These are phyloP conservation scores for Nicotiana sylvestris DNA, from an alignment of 257 asterid species.

Conservation along the genomic window DNA sequence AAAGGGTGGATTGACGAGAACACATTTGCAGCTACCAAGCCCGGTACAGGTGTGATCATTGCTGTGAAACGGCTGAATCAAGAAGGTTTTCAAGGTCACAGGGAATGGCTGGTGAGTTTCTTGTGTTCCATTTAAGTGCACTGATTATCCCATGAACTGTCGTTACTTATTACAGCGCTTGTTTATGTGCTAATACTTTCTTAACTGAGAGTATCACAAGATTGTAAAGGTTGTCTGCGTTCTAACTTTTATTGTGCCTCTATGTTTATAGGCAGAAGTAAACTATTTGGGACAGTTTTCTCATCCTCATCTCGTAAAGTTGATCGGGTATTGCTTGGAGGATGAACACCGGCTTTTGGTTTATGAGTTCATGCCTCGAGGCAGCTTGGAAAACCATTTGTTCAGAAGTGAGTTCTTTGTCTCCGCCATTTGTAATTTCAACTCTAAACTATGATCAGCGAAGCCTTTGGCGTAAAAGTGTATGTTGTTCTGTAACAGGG, in stretches of 20 bases:
- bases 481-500: constrained; percentile 36
- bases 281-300: constrained; percentile 22
- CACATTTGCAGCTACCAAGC: constrained; percentile 57
- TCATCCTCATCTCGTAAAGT: constrained; percentile 21
- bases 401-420: constrained; percentile 27
- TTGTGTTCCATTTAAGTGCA: neutral
- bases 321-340: constrained; percentile 27
- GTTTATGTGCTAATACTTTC: neutral
- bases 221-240: neutral
- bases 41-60: constrained; percentile 67
- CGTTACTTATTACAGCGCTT: neutral
- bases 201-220: neutral
- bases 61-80: constrained; percentile 81
- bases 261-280: constrained; percentile 15
- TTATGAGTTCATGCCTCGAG: constrained; percentile 31
- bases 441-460: neutral
- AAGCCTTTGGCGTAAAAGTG: neutral
- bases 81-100: constrained; percentile 73
- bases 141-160: neutral
- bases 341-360: constrained; percentile 32
- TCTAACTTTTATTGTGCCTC: neutral
- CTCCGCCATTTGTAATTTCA: neutral
- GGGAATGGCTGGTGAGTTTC: constrained; percentile 83
- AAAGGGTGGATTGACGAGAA: constrained; percentile 89
- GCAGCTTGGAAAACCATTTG: constrained; percentile 29